phyloP scores from a whole-genome alignment of 148 eudicot species.

The Oxyria digyna region DNA sequence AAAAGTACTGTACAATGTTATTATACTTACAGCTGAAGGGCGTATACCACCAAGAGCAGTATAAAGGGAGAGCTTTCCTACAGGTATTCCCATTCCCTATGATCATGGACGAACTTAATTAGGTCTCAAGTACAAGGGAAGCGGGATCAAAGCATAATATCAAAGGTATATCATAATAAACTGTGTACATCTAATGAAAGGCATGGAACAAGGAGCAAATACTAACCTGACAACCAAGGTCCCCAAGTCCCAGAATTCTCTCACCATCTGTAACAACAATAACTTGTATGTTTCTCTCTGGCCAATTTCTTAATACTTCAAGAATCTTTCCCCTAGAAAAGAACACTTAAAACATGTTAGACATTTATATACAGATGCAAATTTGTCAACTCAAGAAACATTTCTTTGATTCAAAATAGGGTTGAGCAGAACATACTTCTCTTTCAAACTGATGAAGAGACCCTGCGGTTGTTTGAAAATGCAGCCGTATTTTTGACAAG shows the following conservation, averaged over 20 bases:
- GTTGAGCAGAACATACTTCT: constrained; percentile 34
- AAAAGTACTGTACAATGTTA: neutral
- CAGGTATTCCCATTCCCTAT: constrained; percentile 99
- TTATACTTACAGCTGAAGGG: constrained; percentile 76
- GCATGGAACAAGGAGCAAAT: neutral
- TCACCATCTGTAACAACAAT: constrained; percentile 97
- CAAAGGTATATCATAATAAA: neutral
- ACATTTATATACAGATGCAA: neutral
- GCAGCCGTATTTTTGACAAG: constrained; percentile 83
- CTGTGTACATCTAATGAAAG: neutral
- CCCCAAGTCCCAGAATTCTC: constrained; percentile 95
- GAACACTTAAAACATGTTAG: neutral
- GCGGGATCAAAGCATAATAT: neutral
- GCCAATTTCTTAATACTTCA: constrained; percentile 94
- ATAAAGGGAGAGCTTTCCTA: constrained; percentile 86
- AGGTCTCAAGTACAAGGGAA: neutral
- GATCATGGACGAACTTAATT: constrained; percentile 5
- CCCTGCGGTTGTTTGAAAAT: constrained; percentile 83
- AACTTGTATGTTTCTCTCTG: constrained; percentile 86
- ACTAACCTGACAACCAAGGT: constrained; percentile 93
- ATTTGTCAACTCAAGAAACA: neutral
- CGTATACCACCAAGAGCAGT: constrained; percentile 96
- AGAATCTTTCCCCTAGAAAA: constrained; percentile 67
- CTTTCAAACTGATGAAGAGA: constrained; percentile 81
- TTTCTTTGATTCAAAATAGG: neutral